These are phyloP conservation scores for Lolium perenne DNA, from an alignment of 176 grass and related monocot species.

Conservation along the genomic window DNA sequence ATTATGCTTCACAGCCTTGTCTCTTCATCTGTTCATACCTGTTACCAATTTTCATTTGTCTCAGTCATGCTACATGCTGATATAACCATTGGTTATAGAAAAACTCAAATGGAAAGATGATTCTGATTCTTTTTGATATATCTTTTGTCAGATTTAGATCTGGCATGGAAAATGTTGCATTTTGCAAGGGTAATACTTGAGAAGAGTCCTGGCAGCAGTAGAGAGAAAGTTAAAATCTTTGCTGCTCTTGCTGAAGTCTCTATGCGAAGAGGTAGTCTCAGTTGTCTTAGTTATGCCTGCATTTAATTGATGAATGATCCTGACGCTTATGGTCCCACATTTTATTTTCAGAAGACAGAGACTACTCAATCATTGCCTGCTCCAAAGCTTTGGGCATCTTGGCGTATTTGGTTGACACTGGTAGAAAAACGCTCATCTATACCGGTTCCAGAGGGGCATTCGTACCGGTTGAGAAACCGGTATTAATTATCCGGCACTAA, in stretches of 20 bases:
- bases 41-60: slow-evolving; percentile 16
- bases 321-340: background rate
- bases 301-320: slow-evolving; percentile 11
- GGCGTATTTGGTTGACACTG: slow-evolving; percentile 64
- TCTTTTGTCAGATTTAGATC: slow-evolving; percentile 68
- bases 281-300: background rate
- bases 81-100: slow-evolving; percentile 37
- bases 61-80: slow-evolving; percentile 34
- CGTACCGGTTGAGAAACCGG: too few relatives aligned
- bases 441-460: too few relatives aligned
- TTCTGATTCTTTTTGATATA: background rate
- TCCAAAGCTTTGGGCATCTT: slow-evolving; percentile 72
- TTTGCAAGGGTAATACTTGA: slow-evolving; percentile 88
- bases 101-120: slow-evolving; percentile 67
- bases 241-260: slow-evolving; percentile 77
- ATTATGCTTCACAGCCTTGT: background rate
- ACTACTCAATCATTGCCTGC: slow-evolving; percentile 78
- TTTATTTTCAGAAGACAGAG: slow-evolving; percentile 75
- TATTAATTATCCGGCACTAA: too few relatives aligned
- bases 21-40: slow-evolving; percentile 30
- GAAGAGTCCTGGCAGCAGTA: slow-evolving; percentile 56
- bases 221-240: slow-evolving; percentile 76
- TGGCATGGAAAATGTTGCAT: slow-evolving; percentile 93
- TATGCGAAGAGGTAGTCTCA: slow-evolving; percentile 72
- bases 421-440: too few relatives aligned